Base-by-base conservation (phyloP, 2,329 filamentous ascomycete genomes). In the Zymoseptoria passerinii region DNA sequence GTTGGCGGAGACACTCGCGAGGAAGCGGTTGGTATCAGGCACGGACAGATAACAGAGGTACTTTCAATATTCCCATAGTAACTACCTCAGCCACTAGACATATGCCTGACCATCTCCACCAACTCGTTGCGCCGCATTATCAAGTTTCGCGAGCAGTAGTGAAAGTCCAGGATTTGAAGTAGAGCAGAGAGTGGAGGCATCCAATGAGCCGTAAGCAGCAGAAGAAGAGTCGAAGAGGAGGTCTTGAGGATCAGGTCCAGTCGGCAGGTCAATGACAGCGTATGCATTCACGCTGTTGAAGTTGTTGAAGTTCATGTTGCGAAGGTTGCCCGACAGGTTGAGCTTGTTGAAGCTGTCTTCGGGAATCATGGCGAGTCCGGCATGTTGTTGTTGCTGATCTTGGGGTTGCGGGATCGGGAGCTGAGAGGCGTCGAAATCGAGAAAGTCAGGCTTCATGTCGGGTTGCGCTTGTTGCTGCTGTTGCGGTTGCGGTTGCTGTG, bases 301-400 rank as follows among this genome's bases (percentile, higher is more conserved):
- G 66, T 68, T 71, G 69, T 76, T 76, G 59, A 66, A 66, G 59
- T 70, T 70, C 66, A 71, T 67, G 72, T 83, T 86, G 71, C 78
- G 79, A 72, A 80, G 85, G 55, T 75, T 71, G 66, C 71, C 73
- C 59, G 82, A 82, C 51, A 91, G 73, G 67, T 83, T 81, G 67
- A 94, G 80, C 75, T 87, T 83, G 56, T 85, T 83, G 67, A 91
- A 86, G 68, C 95, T 88, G 66, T 88, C 85, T 74, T 95, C 90
- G 1, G 90, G 89, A 52, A 95, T 84, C 81, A 92, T 88, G 58
- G 88, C 84, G 81, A 95, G 88, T 69, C 86, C 86, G 64, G 92
- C 76, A 58, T 83, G 81, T 27, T 77, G 72, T 55, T 64, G 65
- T 49, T 70, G 65, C 49, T 68, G 61, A 28, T 68, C 64, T 20